Conservation (phyloP, 2,329 filamentous ascomycete genomes). For the Neonectria magnoliae region DNA sequence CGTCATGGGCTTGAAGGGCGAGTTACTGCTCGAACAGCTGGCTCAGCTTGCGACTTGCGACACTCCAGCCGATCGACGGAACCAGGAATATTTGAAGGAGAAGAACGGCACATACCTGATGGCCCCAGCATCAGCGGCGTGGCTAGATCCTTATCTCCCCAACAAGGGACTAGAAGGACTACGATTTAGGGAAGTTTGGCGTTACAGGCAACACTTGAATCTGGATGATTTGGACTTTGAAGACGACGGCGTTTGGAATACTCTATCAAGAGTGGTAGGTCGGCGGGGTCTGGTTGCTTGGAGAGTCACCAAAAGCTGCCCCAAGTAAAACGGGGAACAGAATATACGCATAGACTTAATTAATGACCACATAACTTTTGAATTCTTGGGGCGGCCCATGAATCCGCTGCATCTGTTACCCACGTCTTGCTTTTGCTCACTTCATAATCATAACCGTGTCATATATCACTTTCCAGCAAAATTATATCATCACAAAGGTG, state of each 20-base stretch:
- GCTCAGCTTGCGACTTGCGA: constrained; percentile 70
- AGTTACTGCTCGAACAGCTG: constrained; percentile 68
- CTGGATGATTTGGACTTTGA: constrained; percentile 84
- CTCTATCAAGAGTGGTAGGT: constrained; percentile 73
- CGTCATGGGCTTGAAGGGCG: constrained; percentile 76
- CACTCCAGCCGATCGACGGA: constrained; percentile 64
- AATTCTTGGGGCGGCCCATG: constrained; percentile 22
- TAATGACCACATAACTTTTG: constrained; percentile 31
- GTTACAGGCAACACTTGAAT: constrained; percentile 74
- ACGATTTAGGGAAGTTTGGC: constrained; percentile 76
- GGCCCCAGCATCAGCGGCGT: constrained; percentile 76
- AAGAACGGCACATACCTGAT: constrained; percentile 75
- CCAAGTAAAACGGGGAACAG: constrained; percentile 26
- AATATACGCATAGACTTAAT: constrained; percentile 26
- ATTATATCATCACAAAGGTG: constrained; percentile 15
- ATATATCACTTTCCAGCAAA: not conserved
- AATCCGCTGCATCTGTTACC: constrained; percentile 9
- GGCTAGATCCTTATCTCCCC: constrained; percentile 70
- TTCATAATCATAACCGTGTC: not conserved
- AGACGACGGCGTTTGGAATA: constrained; percentile 79
- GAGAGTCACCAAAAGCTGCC: constrained; percentile 72
- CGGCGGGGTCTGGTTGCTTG: constrained; percentile 69
- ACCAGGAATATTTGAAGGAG: constrained; percentile 66
- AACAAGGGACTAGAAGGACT: constrained; percentile 70
- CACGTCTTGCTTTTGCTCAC: not conserved